Percentiles rank a stretch among this genome's conserved stretches.
phyloP scores from a whole-genome alignment of 495 filamentous ascomycete genomes.

The Neurospora terricola region DNA sequence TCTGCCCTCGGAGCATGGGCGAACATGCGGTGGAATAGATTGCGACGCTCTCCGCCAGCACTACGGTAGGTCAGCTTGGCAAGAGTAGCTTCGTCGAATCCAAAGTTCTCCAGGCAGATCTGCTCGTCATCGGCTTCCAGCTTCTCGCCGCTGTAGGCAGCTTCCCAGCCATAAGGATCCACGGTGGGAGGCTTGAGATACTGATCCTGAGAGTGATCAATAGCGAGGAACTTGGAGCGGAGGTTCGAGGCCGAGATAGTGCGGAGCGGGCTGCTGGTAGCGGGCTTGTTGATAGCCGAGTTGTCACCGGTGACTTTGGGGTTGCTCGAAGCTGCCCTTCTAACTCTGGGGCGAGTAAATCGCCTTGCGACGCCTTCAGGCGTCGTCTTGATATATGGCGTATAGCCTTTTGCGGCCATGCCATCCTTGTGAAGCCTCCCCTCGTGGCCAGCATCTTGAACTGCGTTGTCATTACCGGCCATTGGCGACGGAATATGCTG shows the following conservation, averaged over 20 bases:
- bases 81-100: constrained; percentile 1
- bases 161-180: constrained; percentile 42
- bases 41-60: constrained; percentile 24
- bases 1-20: constrained; percentile 11
- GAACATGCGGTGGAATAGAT: constrained; percentile 37
- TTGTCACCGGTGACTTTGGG: constrained; percentile 1
- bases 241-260: constrained; percentile 32
- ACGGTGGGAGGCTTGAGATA: constrained; percentile 18
- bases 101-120: background rate
- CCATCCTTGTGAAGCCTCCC: constrained; percentile 30
- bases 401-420: constrained; percentile 45
- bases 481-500: constrained; percentile 27
- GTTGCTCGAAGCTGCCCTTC: constrained; percentile 6
- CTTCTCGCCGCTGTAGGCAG: constrained; percentile 13
- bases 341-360: constrained; percentile 18
- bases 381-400: constrained; percentile 11
- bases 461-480: constrained; percentile 19
- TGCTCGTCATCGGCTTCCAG: constrained; percentile 21
- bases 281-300: constrained; percentile 5
- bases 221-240: constrained; percentile 23
- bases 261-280: constrained; percentile 9
- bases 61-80: constrained; percentile 12
- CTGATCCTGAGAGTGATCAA: constrained; percentile 1
- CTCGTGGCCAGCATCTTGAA: constrained; percentile 16
- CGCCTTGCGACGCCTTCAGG: constrained; percentile 15